Evolutionary conservation across 106 monocot species (phyloP).

Genomic region (Gastrodia elata): DNA sequence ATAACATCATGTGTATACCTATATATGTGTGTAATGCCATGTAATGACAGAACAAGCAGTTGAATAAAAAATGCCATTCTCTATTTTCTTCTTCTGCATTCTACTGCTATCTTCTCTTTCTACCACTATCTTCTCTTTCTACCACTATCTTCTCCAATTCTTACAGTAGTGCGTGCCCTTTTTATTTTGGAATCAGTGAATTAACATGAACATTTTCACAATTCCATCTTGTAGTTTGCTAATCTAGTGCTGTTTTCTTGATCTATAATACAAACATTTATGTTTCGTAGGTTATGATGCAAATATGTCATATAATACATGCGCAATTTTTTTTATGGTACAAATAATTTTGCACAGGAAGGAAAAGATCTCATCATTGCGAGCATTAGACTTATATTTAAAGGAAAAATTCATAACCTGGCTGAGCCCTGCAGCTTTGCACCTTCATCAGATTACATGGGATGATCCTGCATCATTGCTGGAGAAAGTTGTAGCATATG

Average conservation of each 20-base stretch:
- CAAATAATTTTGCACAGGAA: constrained; percentile 21
- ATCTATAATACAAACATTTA: not conserved
- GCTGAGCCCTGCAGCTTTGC: constrained; percentile 81
- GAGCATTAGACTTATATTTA: constrained; percentile 61
- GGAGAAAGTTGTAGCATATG: constrained; percentile 90
- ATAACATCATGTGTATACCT: too few relatives aligned
- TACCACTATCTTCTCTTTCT: too few relatives aligned
- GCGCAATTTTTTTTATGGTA: not conserved
- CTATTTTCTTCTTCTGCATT: too few relatives aligned
- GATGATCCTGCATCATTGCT: constrained; percentile 84
- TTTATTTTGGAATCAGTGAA: not conserved
- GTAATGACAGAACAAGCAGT: too few relatives aligned
- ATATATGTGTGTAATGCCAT: too few relatives aligned
- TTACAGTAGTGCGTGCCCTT: not conserved
- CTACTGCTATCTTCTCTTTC: too few relatives aligned
- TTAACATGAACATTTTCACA: not conserved
- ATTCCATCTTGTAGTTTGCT: not conserved
- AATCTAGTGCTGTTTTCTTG: not conserved
- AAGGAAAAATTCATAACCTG: constrained; percentile 80
- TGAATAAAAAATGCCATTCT: too few relatives aligned
- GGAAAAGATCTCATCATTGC: constrained; percentile 49
- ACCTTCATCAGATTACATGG: constrained; percentile 86
- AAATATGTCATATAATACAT: not conserved
- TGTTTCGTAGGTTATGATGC: not conserved
- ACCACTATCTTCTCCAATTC: not conserved